Evolutionary conservation across 108 stramenopile species (phyloP).

Genomic region (Skeletonema menzelii): DNA sequence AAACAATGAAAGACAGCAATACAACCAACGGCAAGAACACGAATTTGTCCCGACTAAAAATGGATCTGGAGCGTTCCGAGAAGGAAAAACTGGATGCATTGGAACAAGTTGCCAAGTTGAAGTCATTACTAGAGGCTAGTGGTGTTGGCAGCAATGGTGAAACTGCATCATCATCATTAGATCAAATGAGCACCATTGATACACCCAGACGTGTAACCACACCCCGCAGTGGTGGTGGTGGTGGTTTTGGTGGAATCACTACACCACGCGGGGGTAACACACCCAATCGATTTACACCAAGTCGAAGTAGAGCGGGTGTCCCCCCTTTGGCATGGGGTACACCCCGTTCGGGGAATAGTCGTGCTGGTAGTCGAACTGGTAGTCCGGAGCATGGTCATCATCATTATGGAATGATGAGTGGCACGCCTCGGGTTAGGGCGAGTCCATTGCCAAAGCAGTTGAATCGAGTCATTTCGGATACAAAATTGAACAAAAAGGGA

Average conservation of each 20-base stretch:
- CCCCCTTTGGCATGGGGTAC: not conserved
- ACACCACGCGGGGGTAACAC: not conserved
- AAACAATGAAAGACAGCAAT: not conserved
- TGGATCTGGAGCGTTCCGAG: conserved; percentile 8
- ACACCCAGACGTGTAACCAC: not conserved
- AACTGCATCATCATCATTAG: not conserved
- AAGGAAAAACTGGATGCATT: conserved; percentile 19
- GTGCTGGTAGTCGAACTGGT: not conserved
- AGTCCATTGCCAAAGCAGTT: conserved; percentile 46
- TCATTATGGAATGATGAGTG: not conserved
- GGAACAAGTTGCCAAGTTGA: conserved; percentile 16
- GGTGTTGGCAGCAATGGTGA: not conserved
- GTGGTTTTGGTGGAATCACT: not conserved
- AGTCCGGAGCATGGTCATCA: not conserved
- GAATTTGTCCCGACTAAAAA: conserved; percentile 8
- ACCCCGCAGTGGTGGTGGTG: not conserved
- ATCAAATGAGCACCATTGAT: not conserved
- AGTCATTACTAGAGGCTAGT: not conserved
- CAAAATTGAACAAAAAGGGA: not conserved
- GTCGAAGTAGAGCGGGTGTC: not conserved
- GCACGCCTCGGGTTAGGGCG: conserved; percentile 10
- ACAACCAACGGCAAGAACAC: not conserved
- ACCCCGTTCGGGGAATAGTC: not conserved
- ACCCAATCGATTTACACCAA: not conserved
- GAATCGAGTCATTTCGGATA: conserved; percentile 1